phyloP scores from a whole-genome alignment of 169 alveolate genomes.

The Blepharisma undulans region DNA sequence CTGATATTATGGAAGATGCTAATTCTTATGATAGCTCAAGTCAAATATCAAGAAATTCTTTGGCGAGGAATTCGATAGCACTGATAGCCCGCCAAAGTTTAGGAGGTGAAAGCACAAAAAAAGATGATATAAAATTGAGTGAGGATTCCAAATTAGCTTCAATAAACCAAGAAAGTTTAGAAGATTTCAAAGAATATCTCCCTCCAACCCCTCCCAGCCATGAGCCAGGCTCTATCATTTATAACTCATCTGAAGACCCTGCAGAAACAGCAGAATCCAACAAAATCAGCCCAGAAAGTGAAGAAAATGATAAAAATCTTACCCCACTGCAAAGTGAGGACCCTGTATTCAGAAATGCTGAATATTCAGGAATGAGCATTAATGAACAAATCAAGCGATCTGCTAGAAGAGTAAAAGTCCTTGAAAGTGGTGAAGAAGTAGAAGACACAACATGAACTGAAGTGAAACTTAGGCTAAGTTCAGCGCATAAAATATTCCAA shows the following conservation, averaged over 20 bases:
- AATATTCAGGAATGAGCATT: not conserved
- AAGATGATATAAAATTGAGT: not conserved
- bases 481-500: not conserved
- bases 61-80: not conserved
- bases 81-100: not conserved
- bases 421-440: not conserved
- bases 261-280: not conserved
- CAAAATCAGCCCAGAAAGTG: not conserved
- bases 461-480: not conserved
- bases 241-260: not conserved
- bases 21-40: not conserved
- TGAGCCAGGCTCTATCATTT: not conserved
- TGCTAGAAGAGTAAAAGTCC: slow-evolving; percentile 1
- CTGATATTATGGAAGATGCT: not conserved
- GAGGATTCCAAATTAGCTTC: not conserved
- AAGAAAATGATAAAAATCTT: not conserved
- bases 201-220: not conserved
- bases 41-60: not conserved
- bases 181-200: not conserved
- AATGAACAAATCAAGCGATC: not conserved
- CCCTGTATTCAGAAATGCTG: not conserved
- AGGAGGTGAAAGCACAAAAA: not conserved
- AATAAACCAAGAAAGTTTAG: not conserved
- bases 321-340: not conserved
- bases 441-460: slow-evolving; percentile 6